phyloP scores from a whole-genome alignment of 2,329 filamentous ascomycete species.

The Trichoderma asperellum region DNA sequence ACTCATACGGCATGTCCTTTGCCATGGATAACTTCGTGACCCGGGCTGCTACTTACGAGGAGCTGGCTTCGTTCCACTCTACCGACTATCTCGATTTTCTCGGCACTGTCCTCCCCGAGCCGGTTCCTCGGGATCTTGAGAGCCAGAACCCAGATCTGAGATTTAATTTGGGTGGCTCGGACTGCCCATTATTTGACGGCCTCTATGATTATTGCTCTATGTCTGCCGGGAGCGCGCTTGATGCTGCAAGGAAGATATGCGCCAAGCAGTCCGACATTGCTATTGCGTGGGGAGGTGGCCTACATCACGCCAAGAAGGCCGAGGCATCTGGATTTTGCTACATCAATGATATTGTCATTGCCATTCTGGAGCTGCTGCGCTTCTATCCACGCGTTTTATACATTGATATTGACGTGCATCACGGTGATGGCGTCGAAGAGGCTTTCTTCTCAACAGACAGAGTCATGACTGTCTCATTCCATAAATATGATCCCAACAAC shows the following conservation, averaged over 20 bases:
- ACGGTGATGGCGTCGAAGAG: slow-evolving; percentile 88
- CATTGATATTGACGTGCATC: slow-evolving; percentile 92
- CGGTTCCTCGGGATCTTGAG: slow-evolving; percentile 67
- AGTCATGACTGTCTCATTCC: slow-evolving; percentile 92
- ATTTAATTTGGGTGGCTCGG: slow-evolving; percentile 87
- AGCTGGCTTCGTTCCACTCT: slow-evolving; percentile 85
- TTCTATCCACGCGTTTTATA: slow-evolving; percentile 86
- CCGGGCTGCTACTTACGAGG: slow-evolving; percentile 81
- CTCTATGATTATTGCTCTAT: slow-evolving; percentile 94
- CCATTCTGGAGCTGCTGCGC: slow-evolving; percentile 84
- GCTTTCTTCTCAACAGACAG: slow-evolving; percentile 88
- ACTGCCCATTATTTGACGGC: slow-evolving; percentile 96
- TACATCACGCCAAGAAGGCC: slow-evolving; percentile 94
- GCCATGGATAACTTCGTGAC: slow-evolving; percentile 95
- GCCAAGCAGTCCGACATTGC: slow-evolving; percentile 90
- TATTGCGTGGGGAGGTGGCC: slow-evolving; percentile 94
- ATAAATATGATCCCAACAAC: slow-evolving; percentile 83
- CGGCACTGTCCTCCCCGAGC: slow-evolving; percentile 68
- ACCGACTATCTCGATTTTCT: slow-evolving; percentile 91
- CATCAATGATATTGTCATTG: slow-evolving; percentile 97
- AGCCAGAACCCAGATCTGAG: slow-evolving; percentile 65
- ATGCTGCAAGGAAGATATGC: slow-evolving; percentile 87
- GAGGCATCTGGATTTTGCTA: slow-evolving; percentile 98
- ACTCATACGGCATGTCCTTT: slow-evolving; percentile 93
- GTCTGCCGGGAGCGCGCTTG: slow-evolving; percentile 87